phyloP scores from a whole-genome alignment of 345 rosid genomes.

The Punica granatum region DNA sequence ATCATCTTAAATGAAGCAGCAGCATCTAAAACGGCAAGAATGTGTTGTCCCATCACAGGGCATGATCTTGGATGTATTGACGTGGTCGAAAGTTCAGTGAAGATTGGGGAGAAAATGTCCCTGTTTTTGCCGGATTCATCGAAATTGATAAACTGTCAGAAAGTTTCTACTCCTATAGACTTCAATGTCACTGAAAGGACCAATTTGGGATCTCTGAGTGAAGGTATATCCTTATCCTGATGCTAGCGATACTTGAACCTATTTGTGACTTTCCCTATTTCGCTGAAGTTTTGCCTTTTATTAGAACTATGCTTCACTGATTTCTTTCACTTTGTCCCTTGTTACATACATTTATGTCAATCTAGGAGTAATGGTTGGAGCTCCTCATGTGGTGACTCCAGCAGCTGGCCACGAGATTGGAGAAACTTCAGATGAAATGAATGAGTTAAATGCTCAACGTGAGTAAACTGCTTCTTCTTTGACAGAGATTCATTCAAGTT shows the following conservation, averaged over 20 bases:
- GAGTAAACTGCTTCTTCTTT: slow-evolving; percentile 6
- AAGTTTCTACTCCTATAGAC: slow-evolving; percentile 41
- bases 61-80: slow-evolving; percentile 34
- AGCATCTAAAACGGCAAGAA: slow-evolving; percentile 22
- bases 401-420: slow-evolving; percentile 54
- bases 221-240: slow-evolving; percentile 37
- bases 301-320: not conserved
- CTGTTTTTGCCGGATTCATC: slow-evolving; percentile 53
- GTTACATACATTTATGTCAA: slow-evolving; percentile 10
- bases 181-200: slow-evolving; percentile 65
- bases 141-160: slow-evolving; percentile 31
- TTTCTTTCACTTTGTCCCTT: not conserved
- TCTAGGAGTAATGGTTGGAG: slow-evolving; percentile 58
- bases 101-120: slow-evolving; percentile 54
- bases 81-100: slow-evolving; percentile 50
- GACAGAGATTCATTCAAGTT: not conserved
- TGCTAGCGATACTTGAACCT: not conserved
- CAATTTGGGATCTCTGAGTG: slow-evolving; percentile 57
- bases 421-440: slow-evolving; percentile 44
- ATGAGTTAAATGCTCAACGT: slow-evolving; percentile 66
- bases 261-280: not conserved
- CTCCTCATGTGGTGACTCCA: slow-evolving; percentile 64
- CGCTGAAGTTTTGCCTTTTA: not conserved
- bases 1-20: slow-evolving; percentile 24
- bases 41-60: slow-evolving; percentile 48